phyloP scores from a whole-genome alignment of 805 yeast genomes.

The Cyberlindnera veronae region DNA sequence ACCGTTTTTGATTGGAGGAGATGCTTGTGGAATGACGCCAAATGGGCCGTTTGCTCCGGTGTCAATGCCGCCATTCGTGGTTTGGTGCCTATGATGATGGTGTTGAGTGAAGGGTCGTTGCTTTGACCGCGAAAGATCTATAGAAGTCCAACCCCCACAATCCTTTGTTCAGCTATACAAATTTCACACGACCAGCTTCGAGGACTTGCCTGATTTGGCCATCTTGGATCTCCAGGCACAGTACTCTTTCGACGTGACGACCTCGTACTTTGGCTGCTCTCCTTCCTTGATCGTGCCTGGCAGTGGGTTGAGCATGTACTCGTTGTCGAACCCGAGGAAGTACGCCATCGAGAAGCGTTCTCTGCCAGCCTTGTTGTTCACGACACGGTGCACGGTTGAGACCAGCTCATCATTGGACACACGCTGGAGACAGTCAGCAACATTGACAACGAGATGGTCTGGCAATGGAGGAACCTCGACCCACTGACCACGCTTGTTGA shows the following conservation, averaged over 20 bases:
- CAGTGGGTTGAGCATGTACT: constrained; percentile 18
- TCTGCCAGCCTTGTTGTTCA: constrained; percentile 20
- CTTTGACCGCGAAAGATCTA: too few species aligned
- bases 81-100: too few species aligned
- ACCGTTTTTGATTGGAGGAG: constrained; percentile 44
- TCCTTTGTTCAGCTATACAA: too few species aligned
- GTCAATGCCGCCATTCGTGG: too few species aligned
- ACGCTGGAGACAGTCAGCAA: constrained; percentile 38
- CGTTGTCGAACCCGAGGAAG: constrained; percentile 24
- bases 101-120: too few species aligned
- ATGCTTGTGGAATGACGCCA: constrained; percentile 45
- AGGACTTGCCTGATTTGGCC: constrained; percentile 11
- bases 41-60: constrained; percentile 3
- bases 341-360: constrained; percentile 26
- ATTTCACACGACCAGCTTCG: too few species aligned
- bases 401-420: constrained; percentile 36
- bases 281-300: constrained; percentile 20
- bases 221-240: constrained; percentile 11
- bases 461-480: constrained; percentile 34
- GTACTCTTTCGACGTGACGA: constrained; percentile 8
- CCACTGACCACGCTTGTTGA: constrained; percentile 30
- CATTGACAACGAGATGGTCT: constrained; percentile 35
- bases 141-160: too few species aligned
- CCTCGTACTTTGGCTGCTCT: constrained; percentile 18
- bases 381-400: constrained; percentile 40